phyloP scores from a whole-genome alignment of 306 rosid species.

The Lithocarpus polystachyus region DNA sequence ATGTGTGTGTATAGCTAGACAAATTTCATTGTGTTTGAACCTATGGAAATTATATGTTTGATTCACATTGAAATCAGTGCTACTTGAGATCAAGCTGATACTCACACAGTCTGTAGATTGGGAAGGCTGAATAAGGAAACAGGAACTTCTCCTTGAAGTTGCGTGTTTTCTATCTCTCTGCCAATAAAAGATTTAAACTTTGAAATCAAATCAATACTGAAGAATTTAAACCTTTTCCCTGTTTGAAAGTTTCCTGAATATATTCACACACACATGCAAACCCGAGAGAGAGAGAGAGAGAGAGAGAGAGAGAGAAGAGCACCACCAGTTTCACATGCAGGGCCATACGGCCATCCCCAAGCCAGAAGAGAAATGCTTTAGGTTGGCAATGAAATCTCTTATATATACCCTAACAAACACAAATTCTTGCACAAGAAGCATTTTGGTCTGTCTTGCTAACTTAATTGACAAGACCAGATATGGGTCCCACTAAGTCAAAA shows the following conservation, averaged over 20 bases:
- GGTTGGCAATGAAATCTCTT: background rate
- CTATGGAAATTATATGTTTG: background rate
- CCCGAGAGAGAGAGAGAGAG: background rate
- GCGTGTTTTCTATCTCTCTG: conserved; percentile 34
- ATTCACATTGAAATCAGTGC: background rate
- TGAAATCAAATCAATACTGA: background rate
- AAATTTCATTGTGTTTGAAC: background rate
- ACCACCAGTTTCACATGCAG: too few species aligned
- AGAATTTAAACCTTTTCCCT: background rate
- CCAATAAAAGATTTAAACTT: background rate
- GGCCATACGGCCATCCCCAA: too few species aligned
- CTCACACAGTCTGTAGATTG: conserved; percentile 36
- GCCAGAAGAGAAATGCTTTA: background rate
- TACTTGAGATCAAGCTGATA: conserved; percentile 11
- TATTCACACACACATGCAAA: background rate
- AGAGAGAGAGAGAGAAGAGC: background rate
- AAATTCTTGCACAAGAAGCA: background rate
- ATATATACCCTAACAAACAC: background rate
- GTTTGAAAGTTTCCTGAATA: background rate
- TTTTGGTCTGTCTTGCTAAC: background rate
- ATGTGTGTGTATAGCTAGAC: background rate
- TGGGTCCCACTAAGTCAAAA: too few species aligned
- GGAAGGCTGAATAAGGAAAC: conserved; percentile 23
- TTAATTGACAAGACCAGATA: too few species aligned
- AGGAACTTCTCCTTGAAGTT: conserved; percentile 30